Evolutionary conservation across 495 filamentous ascomycete species (phyloP).

Genomic region (Podospora pseudocomata): DNA sequence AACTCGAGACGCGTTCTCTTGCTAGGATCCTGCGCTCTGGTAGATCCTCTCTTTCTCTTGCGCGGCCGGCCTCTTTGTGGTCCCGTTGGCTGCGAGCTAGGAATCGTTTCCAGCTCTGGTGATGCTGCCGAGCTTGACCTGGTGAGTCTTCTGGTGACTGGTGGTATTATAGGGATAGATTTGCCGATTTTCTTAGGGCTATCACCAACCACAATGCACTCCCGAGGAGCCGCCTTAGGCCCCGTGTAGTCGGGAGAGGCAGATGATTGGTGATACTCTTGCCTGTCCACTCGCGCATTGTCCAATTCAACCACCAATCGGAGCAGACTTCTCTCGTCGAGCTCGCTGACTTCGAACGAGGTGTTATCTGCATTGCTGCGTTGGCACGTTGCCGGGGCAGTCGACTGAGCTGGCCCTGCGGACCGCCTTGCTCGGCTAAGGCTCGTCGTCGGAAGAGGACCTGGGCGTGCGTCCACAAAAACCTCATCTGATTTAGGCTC

Average conservation of each 20-base stretch:
- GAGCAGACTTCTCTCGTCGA: constrained; percentile 44
- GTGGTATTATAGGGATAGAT: not conserved
- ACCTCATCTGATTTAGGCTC: constrained; percentile 43
- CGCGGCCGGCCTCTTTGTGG: not conserved
- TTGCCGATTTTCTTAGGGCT: constrained; percentile 13
- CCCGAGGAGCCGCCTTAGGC: constrained; percentile 10
- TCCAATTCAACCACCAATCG: constrained; percentile 47
- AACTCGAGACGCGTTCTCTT: constrained; percentile 23
- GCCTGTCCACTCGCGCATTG: constrained; percentile 28
- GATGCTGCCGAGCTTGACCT: constrained; percentile 14
- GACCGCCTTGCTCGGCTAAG: constrained; percentile 15
- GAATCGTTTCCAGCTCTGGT: constrained; percentile 1
- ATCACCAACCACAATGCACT: constrained; percentile 33
- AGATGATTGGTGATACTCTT: constrained; percentile 18
- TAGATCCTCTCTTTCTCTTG: not conserved
- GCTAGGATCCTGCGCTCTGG: constrained; percentile 10
- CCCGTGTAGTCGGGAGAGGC: constrained; percentile 26
- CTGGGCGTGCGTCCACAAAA: constrained; percentile 48
- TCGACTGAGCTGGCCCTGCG: not conserved
- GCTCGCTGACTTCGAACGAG: constrained; percentile 43
- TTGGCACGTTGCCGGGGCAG: not conserved
- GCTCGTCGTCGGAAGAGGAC: constrained; percentile 30
- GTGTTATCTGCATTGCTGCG: constrained; percentile 19
- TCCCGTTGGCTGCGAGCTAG: constrained; percentile 22
- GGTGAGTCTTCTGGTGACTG: constrained; percentile 9